Conservation (phyloP, 129 eudicot genomes). For the Chrysanthemum lavandulifolium region DNA sequence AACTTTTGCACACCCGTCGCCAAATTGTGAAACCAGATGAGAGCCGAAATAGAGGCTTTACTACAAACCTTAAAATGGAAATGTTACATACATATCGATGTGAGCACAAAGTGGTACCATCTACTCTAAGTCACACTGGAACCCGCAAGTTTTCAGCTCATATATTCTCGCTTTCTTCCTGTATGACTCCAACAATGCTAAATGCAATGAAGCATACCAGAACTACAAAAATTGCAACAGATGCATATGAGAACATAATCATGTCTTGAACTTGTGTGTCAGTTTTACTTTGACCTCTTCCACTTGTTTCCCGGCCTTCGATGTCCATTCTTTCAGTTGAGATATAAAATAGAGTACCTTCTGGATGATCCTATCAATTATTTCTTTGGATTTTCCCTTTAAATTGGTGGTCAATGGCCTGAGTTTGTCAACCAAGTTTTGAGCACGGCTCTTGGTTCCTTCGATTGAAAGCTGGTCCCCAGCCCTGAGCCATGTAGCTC, state of each 20-base stretch:
- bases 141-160: not conserved
- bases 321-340: not conserved
- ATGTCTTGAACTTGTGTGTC: slow-evolving; percentile 15
- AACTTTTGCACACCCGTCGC: no score
- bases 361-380: not conserved
- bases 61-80: not conserved
- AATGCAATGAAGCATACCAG: not conserved
- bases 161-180: not conserved
- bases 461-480: not conserved
- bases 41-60: not conserved
- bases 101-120: not conserved
- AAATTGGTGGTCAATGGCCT: not conserved
- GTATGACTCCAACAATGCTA: not conserved
- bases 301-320: not conserved
- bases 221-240: not conserved
- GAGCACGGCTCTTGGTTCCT: slow-evolving; percentile 4
- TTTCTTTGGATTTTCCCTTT: not conserved
- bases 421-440: slow-evolving; percentile 2
- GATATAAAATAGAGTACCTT: slow-evolving; percentile 1
- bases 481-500: slow-evolving; percentile 4
- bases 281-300: not conserved
- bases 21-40: not conserved
- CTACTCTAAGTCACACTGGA: not conserved
- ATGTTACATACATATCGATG: not conserved
- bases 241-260: not conserved